Conservation (phyloP, 352 stramenopile species). For the Proteromonas lacertae region DNA sequence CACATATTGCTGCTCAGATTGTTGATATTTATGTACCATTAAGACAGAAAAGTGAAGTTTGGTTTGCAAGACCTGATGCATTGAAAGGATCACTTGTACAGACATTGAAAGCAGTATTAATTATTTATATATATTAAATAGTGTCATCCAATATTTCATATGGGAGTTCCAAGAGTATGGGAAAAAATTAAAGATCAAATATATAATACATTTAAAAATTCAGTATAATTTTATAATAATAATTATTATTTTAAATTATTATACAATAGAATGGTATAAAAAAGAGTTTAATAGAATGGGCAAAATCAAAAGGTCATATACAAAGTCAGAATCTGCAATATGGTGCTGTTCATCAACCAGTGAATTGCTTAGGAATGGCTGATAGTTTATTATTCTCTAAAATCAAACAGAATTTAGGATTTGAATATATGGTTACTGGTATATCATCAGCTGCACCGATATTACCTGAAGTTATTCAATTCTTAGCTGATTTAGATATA, state of each 20-base stretch:
- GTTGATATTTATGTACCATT: no score
- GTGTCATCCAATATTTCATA: slow-evolving; percentile 43
- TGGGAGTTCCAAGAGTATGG: slow-evolving; percentile 50
- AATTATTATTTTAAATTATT: no score
- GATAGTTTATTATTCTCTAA: slow-evolving; percentile 9
- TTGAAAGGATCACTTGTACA: slow-evolving; percentile 38
- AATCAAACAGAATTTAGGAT: slow-evolving; percentile 8
- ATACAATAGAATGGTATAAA: no score
- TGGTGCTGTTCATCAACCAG: neutral
- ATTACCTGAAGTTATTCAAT: slow-evolving; percentile 13
- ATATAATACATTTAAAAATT: slow-evolving; percentile 10
- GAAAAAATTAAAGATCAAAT: slow-evolving; percentile 64
- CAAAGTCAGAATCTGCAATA: slow-evolving; percentile 6
- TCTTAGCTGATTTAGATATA: slow-evolving; percentile 17
- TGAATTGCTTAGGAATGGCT: neutral
- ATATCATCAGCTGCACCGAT: slow-evolving; percentile 14
- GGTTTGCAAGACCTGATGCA: slow-evolving; percentile 46
- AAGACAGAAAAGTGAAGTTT: slow-evolving; percentile 23
- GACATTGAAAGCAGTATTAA: slow-evolving; percentile 42
- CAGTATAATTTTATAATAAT: no score
- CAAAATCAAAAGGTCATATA: slow-evolving; percentile 3
- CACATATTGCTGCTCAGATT: no score
- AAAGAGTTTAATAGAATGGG: no score
- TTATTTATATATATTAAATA: no score
- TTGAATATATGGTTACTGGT: slow-evolving; percentile 7